These are phyloP conservation scores for Entophlyctis helioformis DNA, from an alignment of 192 early-diverging fungal genomes.

Conservation along the genomic window DNA sequence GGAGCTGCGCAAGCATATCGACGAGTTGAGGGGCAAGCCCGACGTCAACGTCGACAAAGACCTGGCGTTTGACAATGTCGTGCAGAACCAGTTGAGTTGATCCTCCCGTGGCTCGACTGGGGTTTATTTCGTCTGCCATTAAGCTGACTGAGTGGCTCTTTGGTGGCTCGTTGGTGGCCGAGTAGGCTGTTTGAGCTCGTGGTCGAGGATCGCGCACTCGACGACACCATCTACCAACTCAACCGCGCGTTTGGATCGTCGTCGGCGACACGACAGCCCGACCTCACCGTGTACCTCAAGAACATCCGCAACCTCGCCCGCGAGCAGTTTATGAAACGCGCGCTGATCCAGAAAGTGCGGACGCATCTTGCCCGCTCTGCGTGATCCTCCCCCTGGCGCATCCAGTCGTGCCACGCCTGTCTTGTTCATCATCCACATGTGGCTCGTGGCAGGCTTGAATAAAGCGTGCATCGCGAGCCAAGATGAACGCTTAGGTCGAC, in stretches of 20 bases:
- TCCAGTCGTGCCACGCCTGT: too few species aligned
- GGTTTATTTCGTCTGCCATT: too few species aligned
- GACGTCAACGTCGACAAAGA: constrained; percentile 55
- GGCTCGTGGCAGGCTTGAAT: too few species aligned
- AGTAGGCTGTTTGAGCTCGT: constrained; percentile 75
- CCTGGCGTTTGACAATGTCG: constrained; percentile 45
- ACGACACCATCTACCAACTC: constrained; percentile 76
- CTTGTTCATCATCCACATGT: too few species aligned
- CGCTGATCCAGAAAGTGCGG: constrained; percentile 28
- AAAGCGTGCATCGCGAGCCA: too few species aligned
- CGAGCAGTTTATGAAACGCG: constrained; percentile 85
- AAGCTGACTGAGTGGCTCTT: background rate
- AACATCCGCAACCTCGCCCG: constrained; percentile 50
- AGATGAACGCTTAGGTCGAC: too few species aligned
- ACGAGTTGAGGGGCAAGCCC: constrained; percentile 37
- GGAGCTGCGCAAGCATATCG: constrained; percentile 41
- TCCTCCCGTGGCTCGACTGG: too few species aligned
- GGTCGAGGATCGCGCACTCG: constrained; percentile 79
- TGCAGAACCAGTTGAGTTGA: constrained; percentile 55
- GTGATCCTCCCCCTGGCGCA: too few species aligned
- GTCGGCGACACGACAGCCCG: too few species aligned
- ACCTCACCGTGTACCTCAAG: too few species aligned
- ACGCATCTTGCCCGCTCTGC: constrained; percentile 11
- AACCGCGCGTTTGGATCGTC: too few species aligned
- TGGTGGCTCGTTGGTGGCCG: background rate